Evolutionary conservation across 345 rosid species (phyloP).

Genomic region (Gossypium anomalum): DNA sequence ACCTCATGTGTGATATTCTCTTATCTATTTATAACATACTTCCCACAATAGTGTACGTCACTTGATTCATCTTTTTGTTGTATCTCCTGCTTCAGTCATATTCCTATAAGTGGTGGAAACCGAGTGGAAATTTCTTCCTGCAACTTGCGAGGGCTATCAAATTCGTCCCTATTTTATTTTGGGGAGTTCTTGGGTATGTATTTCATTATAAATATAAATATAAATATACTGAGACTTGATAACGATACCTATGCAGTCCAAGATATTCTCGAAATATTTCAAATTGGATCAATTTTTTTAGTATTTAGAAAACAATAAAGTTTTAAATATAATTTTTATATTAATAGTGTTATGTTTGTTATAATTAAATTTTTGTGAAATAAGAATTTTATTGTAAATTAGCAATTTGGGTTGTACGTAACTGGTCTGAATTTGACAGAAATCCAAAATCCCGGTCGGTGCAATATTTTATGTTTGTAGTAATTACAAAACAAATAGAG

Average conservation of each 20-base stretch:
- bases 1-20: background rate
- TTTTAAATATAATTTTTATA: too few species aligned
- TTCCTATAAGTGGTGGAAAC: slow-evolving; percentile 91
- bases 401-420: too few species aligned
- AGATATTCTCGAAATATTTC: background rate
- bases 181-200: slow-evolving; percentile 86
- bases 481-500: background rate
- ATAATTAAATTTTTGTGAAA: too few species aligned
- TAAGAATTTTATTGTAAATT: too few species aligned
- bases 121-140: slow-evolving; percentile 54
- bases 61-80: slow-evolving; percentile 3
- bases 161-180: slow-evolving; percentile 74
- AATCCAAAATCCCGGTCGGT: background rate
- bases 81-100: slow-evolving; percentile 39
- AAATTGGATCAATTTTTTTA: too few species aligned
- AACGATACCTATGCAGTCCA: too few species aligned
- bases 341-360: too few species aligned
- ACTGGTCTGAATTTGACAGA: background rate
- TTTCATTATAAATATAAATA: background rate
- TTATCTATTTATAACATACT: background rate
- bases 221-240: background rate
- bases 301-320: too few species aligned
- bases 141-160: slow-evolving; percentile 66
- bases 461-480: background rate
- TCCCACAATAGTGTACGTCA: background rate